phyloP scores from a whole-genome alignment of 176 grass and related monocot species.

The Avena atlantica region DNA sequence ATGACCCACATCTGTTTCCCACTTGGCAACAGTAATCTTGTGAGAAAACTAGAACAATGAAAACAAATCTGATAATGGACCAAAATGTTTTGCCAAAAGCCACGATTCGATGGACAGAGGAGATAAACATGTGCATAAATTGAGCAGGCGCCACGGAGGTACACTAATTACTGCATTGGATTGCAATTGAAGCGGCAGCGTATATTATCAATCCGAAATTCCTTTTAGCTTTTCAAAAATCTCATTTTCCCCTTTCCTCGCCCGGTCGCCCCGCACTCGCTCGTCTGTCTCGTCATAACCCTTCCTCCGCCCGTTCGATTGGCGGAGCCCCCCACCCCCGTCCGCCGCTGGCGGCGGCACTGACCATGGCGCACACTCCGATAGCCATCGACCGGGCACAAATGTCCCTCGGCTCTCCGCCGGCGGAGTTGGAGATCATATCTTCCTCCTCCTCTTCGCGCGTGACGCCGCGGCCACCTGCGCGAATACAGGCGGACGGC shows the following conservation, averaged over 20 bases:
- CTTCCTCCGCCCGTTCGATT: conserved; percentile 19
- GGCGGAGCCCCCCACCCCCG: not conserved
- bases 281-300: not conserved
- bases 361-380: not conserved
- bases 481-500: not conserved
- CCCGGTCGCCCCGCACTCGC: not conserved
- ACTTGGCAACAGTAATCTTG: not conserved
- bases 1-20: not conserved
- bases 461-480: not conserved
- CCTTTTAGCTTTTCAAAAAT: not conserved
- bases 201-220: not conserved
- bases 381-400: conserved; percentile 23
- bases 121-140: not conserved
- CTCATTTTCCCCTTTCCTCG: not conserved
- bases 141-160: not conserved
- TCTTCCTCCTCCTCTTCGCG: not conserved
- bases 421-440: not conserved
- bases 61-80: too few species aligned
- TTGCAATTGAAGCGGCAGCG: not conserved
- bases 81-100: not conserved
- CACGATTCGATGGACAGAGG: not conserved
- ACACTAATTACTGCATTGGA: not conserved
- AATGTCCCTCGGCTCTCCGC: not conserved
- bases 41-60: not conserved
- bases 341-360: conserved; percentile 16